Evolutionary conservation across 2,329 filamentous ascomycete genomes (phyloP).

Genomic region (Colletotrichum incanum): DNA sequence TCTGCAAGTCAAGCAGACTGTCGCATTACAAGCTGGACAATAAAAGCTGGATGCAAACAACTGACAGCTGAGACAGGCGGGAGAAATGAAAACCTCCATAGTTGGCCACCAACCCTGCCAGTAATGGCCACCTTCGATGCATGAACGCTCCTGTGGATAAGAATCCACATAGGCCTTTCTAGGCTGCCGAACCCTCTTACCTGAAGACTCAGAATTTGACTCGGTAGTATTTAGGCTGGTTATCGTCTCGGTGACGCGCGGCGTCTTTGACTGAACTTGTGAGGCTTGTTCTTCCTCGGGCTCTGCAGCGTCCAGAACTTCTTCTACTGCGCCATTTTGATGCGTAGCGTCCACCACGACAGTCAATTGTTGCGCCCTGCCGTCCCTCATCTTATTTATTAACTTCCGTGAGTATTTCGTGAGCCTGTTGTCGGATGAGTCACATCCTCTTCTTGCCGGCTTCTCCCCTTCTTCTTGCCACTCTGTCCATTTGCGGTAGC

Average conservation of each 20-base stretch:
- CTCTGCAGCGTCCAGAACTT: not conserved
- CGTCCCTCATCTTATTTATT: not conserved
- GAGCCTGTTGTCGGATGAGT: not conserved
- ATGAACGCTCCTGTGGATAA: not conserved
- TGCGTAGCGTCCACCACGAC: not conserved
- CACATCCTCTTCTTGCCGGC: too few species aligned
- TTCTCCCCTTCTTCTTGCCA: not conserved
- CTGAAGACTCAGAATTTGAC: not conserved
- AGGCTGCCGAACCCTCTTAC: too few species aligned
- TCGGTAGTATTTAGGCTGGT: not conserved
- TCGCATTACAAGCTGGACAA: not conserved
- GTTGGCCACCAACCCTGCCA: constrained; percentile 5
- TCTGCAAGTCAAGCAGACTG: not conserved
- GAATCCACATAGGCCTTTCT: not conserved
- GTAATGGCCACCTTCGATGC: not conserved
- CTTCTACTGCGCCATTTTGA: too few species aligned
- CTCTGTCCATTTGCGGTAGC: not conserved
- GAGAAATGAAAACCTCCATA: not conserved
- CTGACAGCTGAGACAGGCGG: not conserved
- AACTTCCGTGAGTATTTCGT: not conserved
- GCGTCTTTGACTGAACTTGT: not conserved
- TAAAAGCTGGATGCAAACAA: constrained; percentile 2
- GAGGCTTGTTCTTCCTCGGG: too few species aligned
- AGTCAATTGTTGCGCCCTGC: not conserved
- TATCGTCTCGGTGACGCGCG: too few species aligned